Evolutionary conservation across 257 asterid species (phyloP).

Genomic region (Nicotiana tabacum): DNA sequence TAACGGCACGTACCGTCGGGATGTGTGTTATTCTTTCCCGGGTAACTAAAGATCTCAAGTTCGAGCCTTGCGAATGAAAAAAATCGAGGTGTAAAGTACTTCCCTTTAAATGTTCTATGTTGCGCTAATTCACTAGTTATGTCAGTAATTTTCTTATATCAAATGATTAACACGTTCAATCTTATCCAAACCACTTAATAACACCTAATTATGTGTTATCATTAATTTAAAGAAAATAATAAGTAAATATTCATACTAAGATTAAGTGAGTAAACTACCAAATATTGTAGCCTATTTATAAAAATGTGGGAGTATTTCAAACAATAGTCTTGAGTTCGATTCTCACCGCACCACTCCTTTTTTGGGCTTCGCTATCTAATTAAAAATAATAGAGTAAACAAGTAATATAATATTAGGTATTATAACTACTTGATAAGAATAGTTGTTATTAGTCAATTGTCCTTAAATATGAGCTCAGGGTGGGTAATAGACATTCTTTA

Average conservation of each 20-base stretch:
- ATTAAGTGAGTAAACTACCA: neutral
- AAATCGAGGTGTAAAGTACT: no score
- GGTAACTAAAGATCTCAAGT: no score
- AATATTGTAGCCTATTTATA: neutral
- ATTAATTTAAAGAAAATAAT: neutral
- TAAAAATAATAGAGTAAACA: neutral
- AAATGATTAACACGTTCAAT: neutral
- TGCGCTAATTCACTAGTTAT: no score
- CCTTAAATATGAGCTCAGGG: neutral
- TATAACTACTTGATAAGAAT: neutral
- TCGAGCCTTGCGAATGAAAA: fast-evolving
- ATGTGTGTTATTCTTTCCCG: no score
- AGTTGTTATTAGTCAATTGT: neutral
- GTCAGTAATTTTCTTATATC: no score
- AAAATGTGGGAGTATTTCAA: neutral
- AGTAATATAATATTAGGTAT: neutral
- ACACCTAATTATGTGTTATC: neutral
- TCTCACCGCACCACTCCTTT: neutral
- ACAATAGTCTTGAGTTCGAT: neutral
- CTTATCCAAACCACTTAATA: neutral
- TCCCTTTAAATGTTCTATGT: no score
- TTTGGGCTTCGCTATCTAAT: neutral
- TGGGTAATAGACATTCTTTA: neutral
- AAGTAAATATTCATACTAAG: neutral
- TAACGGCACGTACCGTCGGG: neutral